Evolutionary conservation across 2,329 filamentous ascomycete genomes (phyloP), one percentile per base, ranked within the genome.

Genomic region (Pseudohalonectria lignicola): DNA sequence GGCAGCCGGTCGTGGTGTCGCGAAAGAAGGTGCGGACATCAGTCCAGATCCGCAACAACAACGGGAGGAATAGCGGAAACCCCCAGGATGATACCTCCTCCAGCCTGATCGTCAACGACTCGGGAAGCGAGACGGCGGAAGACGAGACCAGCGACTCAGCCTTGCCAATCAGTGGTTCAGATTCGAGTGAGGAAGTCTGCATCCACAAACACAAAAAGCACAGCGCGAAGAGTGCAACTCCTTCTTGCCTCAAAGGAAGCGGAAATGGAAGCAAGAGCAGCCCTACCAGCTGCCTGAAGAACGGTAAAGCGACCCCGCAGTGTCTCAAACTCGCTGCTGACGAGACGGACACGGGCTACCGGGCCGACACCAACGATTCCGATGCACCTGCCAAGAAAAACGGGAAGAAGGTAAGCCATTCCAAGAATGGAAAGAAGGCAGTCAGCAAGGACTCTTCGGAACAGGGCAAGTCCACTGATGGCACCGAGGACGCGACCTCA

Each of bases 71-170:
- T n/a, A n/a, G n/a, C n/a, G n/a, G n/a, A n/a, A n/a, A n/a, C n/a
- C n/a, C n/a, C n/a, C n/a, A n/a, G n/a, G 23, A 26, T 26, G 23
- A 7, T 26, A 8, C 23, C 29, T 8, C 11, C n/a, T 13, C 13
- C 36, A 38, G 36, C 30, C 18, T 38, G 15, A 12, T 38, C 6
- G 36, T 17, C 20, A 38, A 38, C 21, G 36, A 38, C 17, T 38
- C 36, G 25, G 30, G 36, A 13, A 38, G 36, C 11, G 19, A 19
- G 7, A 19, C n/a, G 16, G 9, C 30, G 4, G 30, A 31, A 4
- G 30, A 31, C 30, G 36, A 31, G 18, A 18, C 17, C n/a, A 23
- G 19, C 12, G 26, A 29, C 10, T 37, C 36, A 3, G 26, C n/a
- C n/a, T n/a, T n/a, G n/a, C n/a, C n/a, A n/a, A n/a, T n/a, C n/a